Base-by-base conservation (phyloP, 139 green algal genomes). In the Deuterostichococcus epilithicus region DNA sequence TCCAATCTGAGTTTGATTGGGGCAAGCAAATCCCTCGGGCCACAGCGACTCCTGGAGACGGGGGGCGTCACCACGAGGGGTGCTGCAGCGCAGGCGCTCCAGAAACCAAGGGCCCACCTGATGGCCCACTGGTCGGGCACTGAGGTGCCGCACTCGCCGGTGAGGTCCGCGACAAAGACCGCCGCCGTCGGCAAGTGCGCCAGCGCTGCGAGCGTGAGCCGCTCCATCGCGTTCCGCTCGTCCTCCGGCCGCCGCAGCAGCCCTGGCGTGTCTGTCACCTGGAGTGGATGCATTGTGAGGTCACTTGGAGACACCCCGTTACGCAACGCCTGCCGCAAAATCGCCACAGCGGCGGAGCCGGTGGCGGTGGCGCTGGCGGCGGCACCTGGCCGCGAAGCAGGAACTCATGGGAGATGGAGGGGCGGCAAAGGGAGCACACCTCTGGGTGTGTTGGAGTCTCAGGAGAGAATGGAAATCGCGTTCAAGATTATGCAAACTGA, bases 191-290 rank as follows among this genome's bases (percentile, higher is more conserved):
- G 94, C 70, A 99, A 88, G 85, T 94, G 85, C 60, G 90, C 78
- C 73, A 99, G 81, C 4, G 88, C 90, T 1, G 96, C 94, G 68
- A 99, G 83, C 0, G 96, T 98, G 22, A 99, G 90, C 67, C 84
- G 79, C 82, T 99, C 96, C 87, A 99, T 99, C 13, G 89, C 88
- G 75, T 99, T 99, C 69, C 96, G 87, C 37, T 97, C 88, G 0
- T 85, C 81, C 52, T 96, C 92, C 15, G 84, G 69, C 23, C 88
- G 91, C 13, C 78, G 76, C 35, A 99, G 85, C 78, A 99, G 82
- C 5, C 96, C 96, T 8, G 96, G 96, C 0, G 96, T 99, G 88
- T 99, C 96, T 2, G 94, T 98, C 37, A 97, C 84, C 89, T 93
- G 80, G 1, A 71, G 23, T 52, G 52, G 52, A 5, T 13, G 52